Percentiles rank a stretch among this genome's conserved stretches.
Conservation (phyloP, 2,329 filamentous ascomycete genomes). For the Fusarium graminum region DNA sequence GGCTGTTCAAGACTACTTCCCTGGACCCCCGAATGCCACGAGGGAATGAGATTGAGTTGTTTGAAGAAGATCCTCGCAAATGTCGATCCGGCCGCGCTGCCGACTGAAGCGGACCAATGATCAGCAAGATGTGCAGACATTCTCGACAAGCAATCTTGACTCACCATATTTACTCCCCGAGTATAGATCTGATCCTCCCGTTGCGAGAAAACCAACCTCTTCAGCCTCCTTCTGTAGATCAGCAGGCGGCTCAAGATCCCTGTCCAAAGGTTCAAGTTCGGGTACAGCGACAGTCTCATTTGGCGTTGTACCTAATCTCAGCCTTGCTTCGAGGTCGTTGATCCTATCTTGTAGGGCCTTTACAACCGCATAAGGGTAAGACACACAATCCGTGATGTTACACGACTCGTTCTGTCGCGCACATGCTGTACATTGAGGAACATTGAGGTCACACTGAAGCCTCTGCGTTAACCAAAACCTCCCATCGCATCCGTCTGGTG, state of each 20-base stretch:
- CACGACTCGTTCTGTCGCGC: not conserved
- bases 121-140: not conserved
- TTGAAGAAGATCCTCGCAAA: conserved; percentile 25
- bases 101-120: not conserved
- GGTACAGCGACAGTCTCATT: not conserved
- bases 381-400: conserved; percentile 2
- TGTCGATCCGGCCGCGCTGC: conserved; percentile 17
- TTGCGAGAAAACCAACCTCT: not conserved
- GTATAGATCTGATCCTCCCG: conserved; percentile 8
- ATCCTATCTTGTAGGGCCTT: not conserved
- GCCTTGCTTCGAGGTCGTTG: conserved; percentile 4
- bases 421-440: conserved; percentile 11
- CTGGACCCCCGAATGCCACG: not conserved
- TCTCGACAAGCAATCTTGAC: not conserved
- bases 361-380: fast-evolving
- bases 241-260: not conserved
- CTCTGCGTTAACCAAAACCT: conserved; percentile 3
- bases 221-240: conserved; percentile 16
- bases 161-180: conserved; percentile 11
- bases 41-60: not conserved
- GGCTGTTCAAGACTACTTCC: not conserved
- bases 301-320: not conserved
- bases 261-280: not conserved
- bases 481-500: fast-evolving
- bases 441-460: conserved; percentile 1